Conservation (phyloP, 1,284 basidiomycete genomes). For the Apiotrichum mycotoxinovorans region DNA sequence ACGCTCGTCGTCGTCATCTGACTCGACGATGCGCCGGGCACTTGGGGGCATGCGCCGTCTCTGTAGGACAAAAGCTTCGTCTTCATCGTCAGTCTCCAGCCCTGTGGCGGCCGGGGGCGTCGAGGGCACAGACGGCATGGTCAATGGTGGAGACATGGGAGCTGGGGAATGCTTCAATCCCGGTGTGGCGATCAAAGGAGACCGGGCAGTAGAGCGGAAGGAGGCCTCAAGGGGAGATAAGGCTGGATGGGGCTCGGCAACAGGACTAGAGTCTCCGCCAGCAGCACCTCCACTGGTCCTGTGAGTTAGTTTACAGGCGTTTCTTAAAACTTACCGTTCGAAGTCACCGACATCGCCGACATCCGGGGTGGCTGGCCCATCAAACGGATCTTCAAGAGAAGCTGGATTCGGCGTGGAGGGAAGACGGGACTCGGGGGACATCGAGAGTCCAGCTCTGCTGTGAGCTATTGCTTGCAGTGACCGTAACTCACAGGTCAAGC, state of each 20-base stretch:
- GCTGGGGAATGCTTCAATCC: neutral
- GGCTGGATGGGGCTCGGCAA: too few species aligned
- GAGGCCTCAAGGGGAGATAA: too few species aligned
- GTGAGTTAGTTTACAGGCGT: too few species aligned
- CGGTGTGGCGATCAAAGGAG: neutral
- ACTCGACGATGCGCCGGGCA: neutral
- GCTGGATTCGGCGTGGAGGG: neutral
- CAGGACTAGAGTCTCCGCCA: too few species aligned
- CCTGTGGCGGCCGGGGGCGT: conserved; percentile 7
- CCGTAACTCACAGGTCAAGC: conserved; percentile 3
- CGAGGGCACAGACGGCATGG: neutral
- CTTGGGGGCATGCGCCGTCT: neutral
- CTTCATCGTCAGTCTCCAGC: conserved; percentile 6
- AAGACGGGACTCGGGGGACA: neutral
- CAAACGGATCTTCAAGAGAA: too few species aligned
- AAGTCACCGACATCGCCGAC: too few species aligned
- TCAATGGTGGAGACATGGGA: neutral
- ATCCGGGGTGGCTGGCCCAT: too few species aligned
- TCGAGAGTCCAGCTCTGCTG: neutral
- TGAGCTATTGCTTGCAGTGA: neutral
- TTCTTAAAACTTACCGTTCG: too few species aligned
- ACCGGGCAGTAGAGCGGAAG: neutral
- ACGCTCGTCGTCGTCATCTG: conserved; percentile 10
- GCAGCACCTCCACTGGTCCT: too few species aligned
- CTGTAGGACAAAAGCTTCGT: conserved; percentile 1